Evolutionary conservation across 805 yeast species (phyloP), one percentile per base, ranked within the genome.

Genomic region (Kazachstania viticola): DNA sequence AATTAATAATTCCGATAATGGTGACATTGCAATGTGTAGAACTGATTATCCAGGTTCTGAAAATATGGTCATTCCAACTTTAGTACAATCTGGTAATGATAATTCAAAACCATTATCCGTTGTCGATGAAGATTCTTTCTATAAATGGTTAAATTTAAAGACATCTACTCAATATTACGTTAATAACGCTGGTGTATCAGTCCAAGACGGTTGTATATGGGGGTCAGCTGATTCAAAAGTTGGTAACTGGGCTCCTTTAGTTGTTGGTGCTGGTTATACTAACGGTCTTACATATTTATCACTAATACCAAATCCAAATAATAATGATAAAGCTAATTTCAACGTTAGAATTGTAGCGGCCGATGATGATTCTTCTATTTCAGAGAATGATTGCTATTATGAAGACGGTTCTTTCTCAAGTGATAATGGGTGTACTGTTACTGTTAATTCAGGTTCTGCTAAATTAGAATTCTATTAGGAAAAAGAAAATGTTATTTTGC

Each of bases 21-120:
- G 69, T 32, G 67, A 68, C 30, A 85, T 88, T 48, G 88, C 97
- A 38, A 64, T 91, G 51, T 91, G 98, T 72, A 81, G 96, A 69
- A 88, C 98, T 40, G 98, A 88, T 61, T 88, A 88, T 74, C 98
- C 98, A 54, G 98, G 98, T 66, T 79, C 95, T 43, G 98, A 88
- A 69, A 85, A 85, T 73, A 91, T 88, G 97, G 93, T 78, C 45
- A 71, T 88, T 40, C 97, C 98, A 58, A 87, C 97, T 38, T 65
- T 73, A 41, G 79, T 87, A 32, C 58, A 56, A 21, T 80, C 79
- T 37, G 95, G 94, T 48, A 49, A 64, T 24, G 95, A 94, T 48
- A 49, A 64, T 24, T 46, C 69, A 24, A 59, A 68, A 51, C 78
- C 79, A 36, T 64, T 85, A 46, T 69, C 95, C 33, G 93, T 79